These are phyloP conservation scores for Sporothrix mexicana DNA, from an alignment of 2,329 filamentous ascomycete species.

Conservation along the genomic window DNA sequence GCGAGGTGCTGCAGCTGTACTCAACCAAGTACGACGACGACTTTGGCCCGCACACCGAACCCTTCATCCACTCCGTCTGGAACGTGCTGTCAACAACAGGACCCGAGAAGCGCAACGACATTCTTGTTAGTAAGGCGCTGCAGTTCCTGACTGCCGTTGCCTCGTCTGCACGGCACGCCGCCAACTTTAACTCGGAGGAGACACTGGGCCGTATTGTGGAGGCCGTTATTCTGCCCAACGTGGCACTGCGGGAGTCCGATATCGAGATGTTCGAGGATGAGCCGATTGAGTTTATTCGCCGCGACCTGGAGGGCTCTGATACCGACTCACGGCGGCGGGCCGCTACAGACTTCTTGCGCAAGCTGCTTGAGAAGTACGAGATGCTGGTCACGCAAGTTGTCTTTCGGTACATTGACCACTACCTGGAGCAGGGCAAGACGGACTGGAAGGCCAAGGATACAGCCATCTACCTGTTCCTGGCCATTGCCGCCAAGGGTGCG, in stretches of 20 bases:
- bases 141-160: slow-evolving; percentile 94
- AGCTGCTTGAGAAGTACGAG: slow-evolving; percentile 89
- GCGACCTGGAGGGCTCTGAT: slow-evolving; percentile 94
- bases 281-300: slow-evolving; percentile 95
- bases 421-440: slow-evolving; percentile 76
- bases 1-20: slow-evolving; percentile 86
- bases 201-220: slow-evolving; percentile 88
- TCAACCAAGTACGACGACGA: slow-evolving; percentile 95
- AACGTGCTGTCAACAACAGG: slow-evolving; percentile 85
- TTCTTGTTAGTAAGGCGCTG: slow-evolving; percentile 89
- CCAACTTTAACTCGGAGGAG: slow-evolving; percentile 81
- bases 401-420: slow-evolving; percentile 83
- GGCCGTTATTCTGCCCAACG: slow-evolving; percentile 93
- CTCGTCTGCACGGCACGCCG: slow-evolving; percentile 75
- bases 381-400: slow-evolving; percentile 84
- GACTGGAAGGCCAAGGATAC: slow-evolving; percentile 99
- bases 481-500: slow-evolving; percentile 89
- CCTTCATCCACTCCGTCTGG: slow-evolving; percentile 92
- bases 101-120: slow-evolving; percentile 89
- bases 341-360: slow-evolving; percentile 90
- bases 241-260: slow-evolving; percentile 89
- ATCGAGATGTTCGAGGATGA: slow-evolving; percentile 97
- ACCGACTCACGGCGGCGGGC: slow-evolving; percentile 90
- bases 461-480: slow-evolving; percentile 94
- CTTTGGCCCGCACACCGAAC: slow-evolving; percentile 78